Conservation (phyloP, 2,329 filamentous ascomycete genomes). For the Paecilomyces variotii region DNA sequence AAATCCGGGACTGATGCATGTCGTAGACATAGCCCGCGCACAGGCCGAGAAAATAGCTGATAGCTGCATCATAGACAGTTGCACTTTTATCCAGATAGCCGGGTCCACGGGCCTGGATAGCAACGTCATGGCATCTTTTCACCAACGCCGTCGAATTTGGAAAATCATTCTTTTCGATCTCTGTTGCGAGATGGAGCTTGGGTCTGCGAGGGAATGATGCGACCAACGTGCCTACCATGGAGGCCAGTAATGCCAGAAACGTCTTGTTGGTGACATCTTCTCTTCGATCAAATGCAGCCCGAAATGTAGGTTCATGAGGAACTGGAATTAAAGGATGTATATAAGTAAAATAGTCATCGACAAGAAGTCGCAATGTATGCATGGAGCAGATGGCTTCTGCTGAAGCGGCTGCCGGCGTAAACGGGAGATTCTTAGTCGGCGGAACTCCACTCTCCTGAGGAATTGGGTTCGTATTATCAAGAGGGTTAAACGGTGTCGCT, state of each 20-base stretch:
- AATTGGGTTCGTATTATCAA: slow-evolving; percentile 33
- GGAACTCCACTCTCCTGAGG: slow-evolving; percentile 17
- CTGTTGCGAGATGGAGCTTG: slow-evolving; percentile 31
- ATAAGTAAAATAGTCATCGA: slow-evolving; percentile 42
- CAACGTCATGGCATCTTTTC: slow-evolving; percentile 35
- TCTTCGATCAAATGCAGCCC: slow-evolving; percentile 34
- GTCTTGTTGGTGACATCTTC: slow-evolving; percentile 35
- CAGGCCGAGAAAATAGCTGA: slow-evolving; percentile 37
- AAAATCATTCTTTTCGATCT: slow-evolving; percentile 28
- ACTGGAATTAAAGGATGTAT: slow-evolving; percentile 41
- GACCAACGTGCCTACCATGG: slow-evolving; percentile 38
- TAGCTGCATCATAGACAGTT: slow-evolving; percentile 37
- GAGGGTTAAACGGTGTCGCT: slow-evolving; percentile 22
- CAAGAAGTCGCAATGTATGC: slow-evolving; percentile 29
- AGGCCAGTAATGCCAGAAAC: slow-evolving; percentile 37
- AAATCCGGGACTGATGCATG: slow-evolving; percentile 30
- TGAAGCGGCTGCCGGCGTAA: slow-evolving; percentile 39
- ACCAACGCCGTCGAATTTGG: slow-evolving; percentile 37
- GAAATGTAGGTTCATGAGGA: slow-evolving; percentile 40
- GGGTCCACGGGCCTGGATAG: slow-evolving; percentile 35
- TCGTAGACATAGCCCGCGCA: slow-evolving; percentile 35
- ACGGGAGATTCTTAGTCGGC: slow-evolving; percentile 5
- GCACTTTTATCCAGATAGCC: slow-evolving; percentile 36
- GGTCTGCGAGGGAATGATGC: slow-evolving; percentile 39
- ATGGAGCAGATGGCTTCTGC: slow-evolving; percentile 40